Conservation (phyloP, 1,139 yeast species). For the Yamadazyma diddensiae region DNA sequence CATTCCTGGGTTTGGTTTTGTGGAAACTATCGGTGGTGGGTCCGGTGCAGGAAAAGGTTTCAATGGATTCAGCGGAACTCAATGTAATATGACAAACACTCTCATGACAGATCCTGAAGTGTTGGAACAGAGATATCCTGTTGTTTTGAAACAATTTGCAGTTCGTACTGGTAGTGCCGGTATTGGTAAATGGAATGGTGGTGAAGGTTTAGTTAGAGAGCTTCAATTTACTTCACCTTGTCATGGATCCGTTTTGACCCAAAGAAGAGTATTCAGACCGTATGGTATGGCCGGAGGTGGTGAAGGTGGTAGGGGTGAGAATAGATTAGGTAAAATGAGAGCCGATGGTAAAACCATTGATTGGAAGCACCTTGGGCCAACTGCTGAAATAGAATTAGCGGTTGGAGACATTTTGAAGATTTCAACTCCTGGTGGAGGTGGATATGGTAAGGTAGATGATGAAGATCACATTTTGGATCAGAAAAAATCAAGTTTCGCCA, state of each 20-base stretch:
- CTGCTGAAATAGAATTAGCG: constrained; percentile 20
- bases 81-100: constrained; percentile 46
- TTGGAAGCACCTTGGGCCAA: constrained; percentile 22
- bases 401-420: constrained; percentile 43
- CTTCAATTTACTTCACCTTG: constrained; percentile 19
- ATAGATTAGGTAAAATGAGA: constrained; percentile 46
- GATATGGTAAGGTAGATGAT: constrained; percentile 31
- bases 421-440: constrained; percentile 57
- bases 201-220: constrained; percentile 26
- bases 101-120: constrained; percentile 42
- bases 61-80: constrained; percentile 40
- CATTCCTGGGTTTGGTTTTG: constrained; percentile 42
- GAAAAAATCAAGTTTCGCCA: constrained; percentile 4
- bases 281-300: constrained; percentile 25
- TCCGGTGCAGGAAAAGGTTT: constrained; percentile 39
- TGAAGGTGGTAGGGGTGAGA: constrained; percentile 58
- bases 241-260: constrained; percentile 20
- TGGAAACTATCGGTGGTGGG: constrained; percentile 50
- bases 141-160: constrained; percentile 26
- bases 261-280: constrained; percentile 21
- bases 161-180: constrained; percentile 36
- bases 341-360: constrained; percentile 19
- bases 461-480: background rate
- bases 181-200: constrained; percentile 34
- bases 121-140: constrained; percentile 36